Evolutionary conservation across 2,329 filamentous ascomycete genomes (phyloP).

Genomic region (Xylaria sp.): DNA sequence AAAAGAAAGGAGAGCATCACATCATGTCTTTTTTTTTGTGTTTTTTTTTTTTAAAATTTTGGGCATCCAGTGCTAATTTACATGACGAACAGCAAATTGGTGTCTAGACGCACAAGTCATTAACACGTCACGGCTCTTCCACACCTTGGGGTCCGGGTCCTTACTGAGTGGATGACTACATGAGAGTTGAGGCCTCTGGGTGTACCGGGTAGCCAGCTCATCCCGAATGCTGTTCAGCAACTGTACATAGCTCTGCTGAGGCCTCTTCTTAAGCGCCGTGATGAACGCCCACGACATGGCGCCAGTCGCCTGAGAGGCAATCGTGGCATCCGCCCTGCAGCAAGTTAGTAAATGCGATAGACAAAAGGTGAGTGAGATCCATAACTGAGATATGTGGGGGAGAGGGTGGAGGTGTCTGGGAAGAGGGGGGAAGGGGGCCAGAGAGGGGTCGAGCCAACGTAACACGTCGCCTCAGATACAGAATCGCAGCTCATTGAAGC

Average conservation of each 20-base stretch:
- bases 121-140: constrained; percentile 11
- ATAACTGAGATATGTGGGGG: not conserved
- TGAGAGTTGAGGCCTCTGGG: constrained; percentile 92
- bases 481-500: constrained; percentile 33
- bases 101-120: constrained; percentile 42
- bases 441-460: constrained; percentile 34
- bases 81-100: constrained; percentile 63
- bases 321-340: constrained; percentile 75
- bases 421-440: not conserved
- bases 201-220: constrained; percentile 78
- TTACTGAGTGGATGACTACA: constrained; percentile 93
- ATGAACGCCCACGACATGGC: constrained; percentile 99
- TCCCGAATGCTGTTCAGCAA: constrained; percentile 93
- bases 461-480: constrained; percentile 43
- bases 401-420: not conserved
- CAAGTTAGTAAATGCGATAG: not conserved
- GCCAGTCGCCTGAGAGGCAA: constrained; percentile 82
- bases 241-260: constrained; percentile 93
- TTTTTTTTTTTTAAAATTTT: not conserved
- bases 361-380: not conserved
- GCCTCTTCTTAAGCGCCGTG: constrained; percentile 81
- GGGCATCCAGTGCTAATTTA: constrained; percentile 31
- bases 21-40: not conserved
- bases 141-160: constrained; percentile 30
- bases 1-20: not conserved